phyloP scores from a whole-genome alignment of 495 filamentous ascomycete genomes.

The Cetradonia linearis region DNA sequence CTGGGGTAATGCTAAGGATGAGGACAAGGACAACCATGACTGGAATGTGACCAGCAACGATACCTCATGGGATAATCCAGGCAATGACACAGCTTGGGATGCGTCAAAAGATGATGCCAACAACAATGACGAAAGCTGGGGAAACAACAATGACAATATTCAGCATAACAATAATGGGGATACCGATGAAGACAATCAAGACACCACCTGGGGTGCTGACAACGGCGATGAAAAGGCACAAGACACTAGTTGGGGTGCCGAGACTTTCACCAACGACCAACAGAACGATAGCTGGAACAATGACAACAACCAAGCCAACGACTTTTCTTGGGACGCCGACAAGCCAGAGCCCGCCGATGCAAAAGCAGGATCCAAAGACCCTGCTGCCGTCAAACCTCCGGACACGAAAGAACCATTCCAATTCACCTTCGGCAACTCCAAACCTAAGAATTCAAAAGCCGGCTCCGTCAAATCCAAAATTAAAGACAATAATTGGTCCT shows the following conservation, averaged over 20 bases:
- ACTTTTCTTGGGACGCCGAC: neutral
- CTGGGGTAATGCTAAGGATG: neutral
- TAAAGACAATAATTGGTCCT: neutral
- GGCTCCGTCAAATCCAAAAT: slow-evolving; percentile 3
- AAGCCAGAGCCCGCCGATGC: slow-evolving; percentile 5
- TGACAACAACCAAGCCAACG: neutral
- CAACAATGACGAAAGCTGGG: slow-evolving; percentile 6
- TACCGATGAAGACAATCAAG: neutral
- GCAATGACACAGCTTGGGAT: slow-evolving; percentile 2
- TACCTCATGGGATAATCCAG: slow-evolving; percentile 4
- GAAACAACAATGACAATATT: neutral
- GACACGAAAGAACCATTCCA: neutral
- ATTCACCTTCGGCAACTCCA: slow-evolving; percentile 10
- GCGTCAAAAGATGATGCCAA: slow-evolving; percentile 1
- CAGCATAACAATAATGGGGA: slow-evolving; percentile 8
- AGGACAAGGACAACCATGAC: slow-evolving; percentile 2
- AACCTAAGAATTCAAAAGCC: slow-evolving; percentile 1
- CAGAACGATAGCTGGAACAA: neutral
- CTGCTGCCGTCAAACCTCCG: neutral
- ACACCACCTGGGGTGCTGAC: neutral
- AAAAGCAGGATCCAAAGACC: slow-evolving; percentile 9
- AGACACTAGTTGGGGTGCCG: neutral
- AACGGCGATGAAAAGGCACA: neutral
- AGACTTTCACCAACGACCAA: neutral
- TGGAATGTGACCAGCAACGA: slow-evolving; percentile 4